These are phyloP conservation scores for Mycena venus DNA, from an alignment of 768 basidiomycete genomes.

Conservation along the genomic window DNA sequence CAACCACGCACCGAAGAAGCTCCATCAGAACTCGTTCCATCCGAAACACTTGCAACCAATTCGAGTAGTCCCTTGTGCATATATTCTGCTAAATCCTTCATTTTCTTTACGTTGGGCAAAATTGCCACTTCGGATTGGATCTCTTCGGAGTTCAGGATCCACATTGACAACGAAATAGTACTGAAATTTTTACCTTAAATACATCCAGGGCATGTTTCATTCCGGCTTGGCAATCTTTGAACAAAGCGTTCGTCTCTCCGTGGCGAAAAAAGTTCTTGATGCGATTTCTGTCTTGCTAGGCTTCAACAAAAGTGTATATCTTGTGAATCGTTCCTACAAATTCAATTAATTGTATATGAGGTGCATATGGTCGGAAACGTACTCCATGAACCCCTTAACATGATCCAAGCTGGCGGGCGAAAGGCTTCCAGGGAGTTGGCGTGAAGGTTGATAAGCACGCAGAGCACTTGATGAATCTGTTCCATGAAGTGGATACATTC, in stretches of 20 bases:
- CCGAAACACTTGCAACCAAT: not conserved
- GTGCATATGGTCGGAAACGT: not conserved
- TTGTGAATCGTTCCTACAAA: not conserved
- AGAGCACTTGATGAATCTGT: not conserved
- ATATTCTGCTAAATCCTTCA: not conserved
- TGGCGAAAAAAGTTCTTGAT: not conserved
- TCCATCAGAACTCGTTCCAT: not conserved
- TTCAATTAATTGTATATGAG: not conserved
- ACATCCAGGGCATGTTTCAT: not conserved
- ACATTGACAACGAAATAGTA: too few species aligned
- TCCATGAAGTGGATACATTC: not conserved
- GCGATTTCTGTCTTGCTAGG: not conserved
- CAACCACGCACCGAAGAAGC: not conserved
- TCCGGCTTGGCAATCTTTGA: not conserved
- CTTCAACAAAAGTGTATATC: not conserved
- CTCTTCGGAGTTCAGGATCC: not conserved
- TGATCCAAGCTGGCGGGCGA: not conserved
- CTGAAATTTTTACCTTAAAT: not conserved
- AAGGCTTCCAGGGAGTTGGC: not conserved
- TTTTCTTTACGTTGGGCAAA: not conserved
- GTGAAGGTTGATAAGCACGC: not conserved
- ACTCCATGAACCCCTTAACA: not conserved
- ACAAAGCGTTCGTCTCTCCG: not conserved
- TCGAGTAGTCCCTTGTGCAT: not conserved
- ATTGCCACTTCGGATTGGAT: not conserved